Base-by-base conservation (phyloP, 2,329 filamentous ascomycete genomes). In the Scolecobasidium constrictum region DNA sequence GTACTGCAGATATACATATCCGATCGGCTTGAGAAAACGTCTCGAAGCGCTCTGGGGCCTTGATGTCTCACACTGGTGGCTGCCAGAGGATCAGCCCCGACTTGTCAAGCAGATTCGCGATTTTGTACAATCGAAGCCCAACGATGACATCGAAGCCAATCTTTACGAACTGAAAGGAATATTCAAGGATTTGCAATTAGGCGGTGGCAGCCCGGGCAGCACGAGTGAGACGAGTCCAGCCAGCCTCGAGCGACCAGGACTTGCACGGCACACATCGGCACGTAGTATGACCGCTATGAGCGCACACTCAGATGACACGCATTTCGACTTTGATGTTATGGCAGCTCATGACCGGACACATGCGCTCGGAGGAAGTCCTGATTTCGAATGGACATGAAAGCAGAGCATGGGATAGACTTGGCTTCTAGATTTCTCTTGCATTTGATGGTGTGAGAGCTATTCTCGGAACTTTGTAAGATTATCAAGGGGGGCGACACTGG, bases 21-120 rank as follows among this genome's bases (percentile, higher is more conserved):
- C 88, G 1, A 68, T 77, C 21, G 75, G 76, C 11, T 79, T 90
- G 52, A 81, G 90, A 45, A 69, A 66, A 22, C 80, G 81, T 50
- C 82, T 96, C 73, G 78, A 83, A 22, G 73, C 83, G 37, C 60
- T 86, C 18, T 94, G 92, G 71, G 69, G 74, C 46, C 75, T 85
- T 12, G 77, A 80, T 16, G 77, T 87, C 42, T 75, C 76, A 35
- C 72, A 81, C 45, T 95, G 87, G 86, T 98, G 92, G 92, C 73
- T 95, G 3, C 85, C 87, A 48, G 83, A 90, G 64, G 78, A 76
- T 2, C 83, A 83, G 53, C 81, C 76, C 9, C 74, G 76, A 1
- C 75, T 93, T 34, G 71, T 95, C 42, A 80, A 79, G 40, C 81
- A 75, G 42, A 79, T 94, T 47, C 81, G 88, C 16, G 79, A 85